Conservation (phyloP, 2,329 filamentous ascomycete genomes). For the Aspergillus viridinutans region DNA sequence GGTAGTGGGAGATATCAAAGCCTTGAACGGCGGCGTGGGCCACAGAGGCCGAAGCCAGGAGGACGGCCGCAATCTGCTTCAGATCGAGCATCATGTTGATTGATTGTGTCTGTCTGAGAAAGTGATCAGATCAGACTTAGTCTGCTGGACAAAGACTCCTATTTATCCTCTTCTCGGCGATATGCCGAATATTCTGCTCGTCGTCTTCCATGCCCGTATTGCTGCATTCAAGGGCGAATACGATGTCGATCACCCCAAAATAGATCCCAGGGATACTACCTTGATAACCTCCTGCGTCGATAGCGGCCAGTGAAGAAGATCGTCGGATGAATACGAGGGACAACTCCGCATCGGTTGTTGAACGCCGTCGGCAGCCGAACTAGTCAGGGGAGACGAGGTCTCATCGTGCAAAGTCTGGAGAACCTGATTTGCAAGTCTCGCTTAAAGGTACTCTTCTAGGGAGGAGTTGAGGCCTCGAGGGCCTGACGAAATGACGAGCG, state of each 20-base stretch:
- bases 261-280: background rate
- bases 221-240: background rate
- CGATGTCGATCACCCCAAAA: background rate
- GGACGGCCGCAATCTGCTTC: background rate
- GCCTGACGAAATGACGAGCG: background rate
- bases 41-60: conserved; percentile 16
- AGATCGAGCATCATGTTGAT: background rate
- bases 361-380: background rate
- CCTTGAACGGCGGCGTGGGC: conserved; percentile 25
- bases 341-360: background rate
- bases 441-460: background rate
- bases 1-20: conserved; percentile 32
- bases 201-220: background rate
- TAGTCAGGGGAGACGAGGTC: background rate
- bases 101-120: background rate
- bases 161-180: background rate
- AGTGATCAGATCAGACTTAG: background rate
- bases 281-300: background rate
- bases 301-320: background rate
- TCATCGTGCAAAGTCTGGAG: background rate
- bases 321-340: background rate
- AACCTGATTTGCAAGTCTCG: background rate
- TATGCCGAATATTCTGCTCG: background rate
- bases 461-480: background rate
- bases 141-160: background rate